Evolutionary conservation across 208 protist genomes (phyloP).

Genomic region (Blechomonas ayalai): DNA sequence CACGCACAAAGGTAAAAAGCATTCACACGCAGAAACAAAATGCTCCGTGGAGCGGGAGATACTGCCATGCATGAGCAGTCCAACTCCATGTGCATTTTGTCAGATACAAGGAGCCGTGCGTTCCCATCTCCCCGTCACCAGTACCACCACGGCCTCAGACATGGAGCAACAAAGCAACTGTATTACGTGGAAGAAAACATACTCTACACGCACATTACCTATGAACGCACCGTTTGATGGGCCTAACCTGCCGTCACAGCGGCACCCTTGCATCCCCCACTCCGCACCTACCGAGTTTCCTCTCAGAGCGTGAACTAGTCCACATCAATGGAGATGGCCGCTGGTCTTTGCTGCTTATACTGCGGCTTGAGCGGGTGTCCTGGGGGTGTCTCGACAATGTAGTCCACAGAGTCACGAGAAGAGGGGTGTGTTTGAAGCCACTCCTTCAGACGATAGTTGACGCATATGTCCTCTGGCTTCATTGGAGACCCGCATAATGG

Average conservation of each 20-base stretch:
- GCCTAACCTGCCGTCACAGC: no score
- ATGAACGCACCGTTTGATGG: no score
- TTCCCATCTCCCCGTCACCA: no score
- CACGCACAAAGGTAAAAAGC: no score
- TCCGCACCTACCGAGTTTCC: constrained; percentile 2
- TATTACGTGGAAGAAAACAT: no score
- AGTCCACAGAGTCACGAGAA: constrained; percentile 31
- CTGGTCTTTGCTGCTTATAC: no score
- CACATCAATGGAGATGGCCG: constrained; percentile 11
- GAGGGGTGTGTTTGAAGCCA: constrained; percentile 46
- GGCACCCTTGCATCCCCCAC: background rate
- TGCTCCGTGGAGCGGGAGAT: background rate
- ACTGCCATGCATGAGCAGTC: no score
- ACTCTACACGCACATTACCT: no score
- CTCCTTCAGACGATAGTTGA: constrained; percentile 71
- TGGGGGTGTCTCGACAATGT: constrained; percentile 45
- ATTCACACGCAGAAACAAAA: constrained; percentile 1
- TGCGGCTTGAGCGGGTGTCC: constrained; percentile 12
- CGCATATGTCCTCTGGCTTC: constrained; percentile 36
- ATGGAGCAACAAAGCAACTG: no score
- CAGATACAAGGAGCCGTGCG: no score
- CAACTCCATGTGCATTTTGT: no score
- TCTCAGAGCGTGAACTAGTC: constrained; percentile 6
- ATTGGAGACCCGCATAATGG: constrained; percentile 61
- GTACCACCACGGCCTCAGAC: no score